Evolutionary conservation across 371 early-diverging fungal genomes (phyloP), one percentile per base, ranked within the genome.

Genomic region (Rhizopus arrhizus): DNA sequence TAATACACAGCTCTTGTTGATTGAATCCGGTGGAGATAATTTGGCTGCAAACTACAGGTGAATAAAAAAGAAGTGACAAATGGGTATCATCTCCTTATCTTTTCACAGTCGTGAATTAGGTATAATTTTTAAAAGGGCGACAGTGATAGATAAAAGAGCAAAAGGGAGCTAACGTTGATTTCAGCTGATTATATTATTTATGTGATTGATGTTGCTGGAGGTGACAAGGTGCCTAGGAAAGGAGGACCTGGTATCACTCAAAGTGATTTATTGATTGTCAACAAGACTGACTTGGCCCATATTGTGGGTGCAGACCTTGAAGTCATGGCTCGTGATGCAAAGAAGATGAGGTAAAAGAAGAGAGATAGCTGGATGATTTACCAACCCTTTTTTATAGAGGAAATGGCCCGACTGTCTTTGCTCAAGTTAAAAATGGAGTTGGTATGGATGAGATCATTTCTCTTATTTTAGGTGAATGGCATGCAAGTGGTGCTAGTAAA

Each of bases 141-240:
- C 5, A 45, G 6, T 32, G 40, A 46, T 48, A 48, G 5, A 10
- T 50, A 6, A 12, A 3, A 3, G 38, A 43, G 8, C 10, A 38
- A 59, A 15, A n/a, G 7, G 38, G 38, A 38, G n/a, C 29, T 48
- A 48, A 48, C 48, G 28, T 36, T 8, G 32, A 32, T 53, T 46
- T 68, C 93, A 75, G 95, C 96, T 4, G 96, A 96, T 68, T 96
- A 85, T 69, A 96, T 95, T 72, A 95, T 96, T 54, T 96, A 95
- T 69, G 95, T 96, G 22, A 96, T 96, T 70, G 97, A 96, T 69
- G 95, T 95, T 36, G 91, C 94, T 53, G 95, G 97, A 66, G 97
- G 97, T 46, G 95, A 95, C 74, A 96, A 96, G 72, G 85, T 92
- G 16, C 92, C 92, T 31, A 84, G 92, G 47, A 92, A 92, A 78